Percentiles rank a stretch among this genome's conserved stretches.
These are phyloP conservation scores for Ensete ventricosum DNA, from an alignment of 176 grass and related monocot genomes.

Conservation along the genomic window DNA sequence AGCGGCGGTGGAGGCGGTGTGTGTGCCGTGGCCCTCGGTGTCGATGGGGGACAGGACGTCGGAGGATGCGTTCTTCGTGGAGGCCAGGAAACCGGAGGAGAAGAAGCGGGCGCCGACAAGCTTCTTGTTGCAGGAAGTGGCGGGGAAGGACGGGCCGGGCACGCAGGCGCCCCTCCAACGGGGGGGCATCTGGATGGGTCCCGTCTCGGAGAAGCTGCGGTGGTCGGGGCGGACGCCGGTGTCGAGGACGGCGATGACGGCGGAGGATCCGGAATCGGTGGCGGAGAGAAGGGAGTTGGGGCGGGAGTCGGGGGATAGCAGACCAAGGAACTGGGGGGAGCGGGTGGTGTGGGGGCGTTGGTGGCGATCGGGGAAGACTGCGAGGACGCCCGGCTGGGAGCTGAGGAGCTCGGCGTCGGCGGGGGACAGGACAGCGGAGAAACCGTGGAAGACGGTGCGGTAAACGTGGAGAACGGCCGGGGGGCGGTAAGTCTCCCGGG, in stretches of 20 bases:
- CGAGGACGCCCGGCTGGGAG: not conserved
- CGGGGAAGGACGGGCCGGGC: conserved; percentile 15
- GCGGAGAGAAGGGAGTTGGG: not conserved
- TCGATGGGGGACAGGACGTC: conserved; percentile 8
- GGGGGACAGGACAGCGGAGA: conserved; percentile 13
- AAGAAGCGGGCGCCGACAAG: conserved; percentile 37
- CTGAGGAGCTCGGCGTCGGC: conserved; percentile 8
- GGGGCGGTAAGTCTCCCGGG: not conserved
- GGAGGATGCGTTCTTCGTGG: not conserved
- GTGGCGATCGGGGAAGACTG: conserved; percentile 24
- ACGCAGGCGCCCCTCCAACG: conserved; percentile 25
- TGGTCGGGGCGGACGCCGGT: conserved; percentile 24
- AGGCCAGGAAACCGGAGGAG: not conserved
- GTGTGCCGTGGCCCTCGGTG: conserved; percentile 3
- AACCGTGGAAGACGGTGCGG: conserved; percentile 16
- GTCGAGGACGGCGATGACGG: conserved; percentile 19
- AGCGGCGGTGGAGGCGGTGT: conserved; percentile 13
- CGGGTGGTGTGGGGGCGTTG: conserved; percentile 24
- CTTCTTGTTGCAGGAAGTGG: conserved; percentile 28
- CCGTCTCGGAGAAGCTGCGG: conserved; percentile 19
- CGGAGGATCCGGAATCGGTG: not conserved
- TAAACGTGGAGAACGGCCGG: conserved; percentile 19
- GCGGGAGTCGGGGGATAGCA: not conserved
- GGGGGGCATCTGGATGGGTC: not conserved
- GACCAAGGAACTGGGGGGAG: conserved; percentile 20